A percentile compares a stretch with the other conserved stretches of the same genome.
phyloP scores from a whole-genome alignment of 192 early-diverging fungal genomes.

The Jimgerdemannia flammicorona region DNA sequence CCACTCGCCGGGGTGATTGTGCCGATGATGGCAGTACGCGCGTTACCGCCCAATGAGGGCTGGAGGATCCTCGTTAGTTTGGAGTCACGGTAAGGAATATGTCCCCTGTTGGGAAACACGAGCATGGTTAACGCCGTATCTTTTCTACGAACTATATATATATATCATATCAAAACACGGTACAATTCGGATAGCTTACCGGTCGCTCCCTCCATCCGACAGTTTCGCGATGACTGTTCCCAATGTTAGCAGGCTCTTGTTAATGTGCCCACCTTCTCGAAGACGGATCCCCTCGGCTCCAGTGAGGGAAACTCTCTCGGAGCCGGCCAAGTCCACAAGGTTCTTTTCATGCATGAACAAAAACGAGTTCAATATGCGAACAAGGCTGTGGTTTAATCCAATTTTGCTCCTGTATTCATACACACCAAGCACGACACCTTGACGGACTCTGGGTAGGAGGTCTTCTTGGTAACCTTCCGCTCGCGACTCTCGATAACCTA shows the following conservation, averaged over 20 bases:
- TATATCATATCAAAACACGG: slow-evolving; percentile 52
- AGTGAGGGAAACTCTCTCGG: slow-evolving; percentile 88
- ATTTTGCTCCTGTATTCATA: not conserved
- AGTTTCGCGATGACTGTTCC: slow-evolving; percentile 59
- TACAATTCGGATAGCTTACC: slow-evolving; percentile 54
- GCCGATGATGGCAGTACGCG: slow-evolving; percentile 95
- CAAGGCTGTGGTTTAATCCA: not conserved
- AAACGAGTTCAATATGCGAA: no score
- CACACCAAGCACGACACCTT: slow-evolving; percentile 39
- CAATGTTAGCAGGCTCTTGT: slow-evolving; percentile 71
- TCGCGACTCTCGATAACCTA: slow-evolving; percentile 79
- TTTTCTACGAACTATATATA: not conserved
- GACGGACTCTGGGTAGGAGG: slow-evolving; percentile 24
- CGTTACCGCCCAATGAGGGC: slow-evolving; percentile 87
- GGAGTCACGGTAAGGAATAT: slow-evolving; percentile 45
- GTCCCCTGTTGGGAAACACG: not conserved
- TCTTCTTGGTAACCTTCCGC: slow-evolving; percentile 26
- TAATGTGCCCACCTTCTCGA: slow-evolving; percentile 89
- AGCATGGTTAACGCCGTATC: not conserved
- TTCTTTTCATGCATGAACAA: slow-evolving; percentile 30
- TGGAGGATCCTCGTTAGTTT: slow-evolving; percentile 89
- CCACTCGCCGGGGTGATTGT: slow-evolving; percentile 78
- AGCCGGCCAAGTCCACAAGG: slow-evolving; percentile 94
- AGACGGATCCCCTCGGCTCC: slow-evolving; percentile 82
- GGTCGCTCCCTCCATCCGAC: slow-evolving; percentile 26